A percentile compares a stretch with the other conserved stretches of the same genome.
Evolutionary conservation across 2,329 filamentous ascomycete genomes (phyloP).

Genomic region (Fusarium globosum): DNA sequence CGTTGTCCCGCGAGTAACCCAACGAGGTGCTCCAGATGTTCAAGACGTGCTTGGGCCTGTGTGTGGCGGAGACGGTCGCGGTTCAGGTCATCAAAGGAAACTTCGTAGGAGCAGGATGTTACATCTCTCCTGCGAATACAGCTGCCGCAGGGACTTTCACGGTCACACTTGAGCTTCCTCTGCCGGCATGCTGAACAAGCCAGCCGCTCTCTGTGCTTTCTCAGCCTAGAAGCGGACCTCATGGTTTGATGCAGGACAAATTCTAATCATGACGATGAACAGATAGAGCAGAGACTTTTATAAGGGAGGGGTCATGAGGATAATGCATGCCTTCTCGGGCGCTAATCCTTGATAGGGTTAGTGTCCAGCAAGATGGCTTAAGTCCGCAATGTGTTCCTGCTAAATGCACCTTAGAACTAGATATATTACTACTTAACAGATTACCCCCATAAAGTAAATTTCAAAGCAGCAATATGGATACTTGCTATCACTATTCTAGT

Average conservation of each 20-base stretch:
- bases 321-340: accelerated
- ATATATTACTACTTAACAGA: too few species aligned
- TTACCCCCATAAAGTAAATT: background rate
- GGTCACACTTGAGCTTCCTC: background rate
- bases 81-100: background rate
- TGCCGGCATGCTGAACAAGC: background rate
- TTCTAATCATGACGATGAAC: background rate
- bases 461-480: background rate
- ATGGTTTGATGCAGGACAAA: background rate
- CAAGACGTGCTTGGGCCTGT: background rate
- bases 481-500: background rate
- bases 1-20: background rate
- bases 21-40: background rate
- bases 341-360: background rate
- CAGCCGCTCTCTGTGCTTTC: background rate
- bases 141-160: background rate
- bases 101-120: background rate
- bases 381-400: accelerated
- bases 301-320: background rate
- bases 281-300: background rate
- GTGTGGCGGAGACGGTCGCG: background rate
- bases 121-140: background rate
- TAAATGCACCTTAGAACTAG: accelerated
- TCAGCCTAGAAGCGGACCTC: background rate
- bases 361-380: accelerated